Conservation (phyloP, 106 monocot species). For the Agapanthus africanus region DNA sequence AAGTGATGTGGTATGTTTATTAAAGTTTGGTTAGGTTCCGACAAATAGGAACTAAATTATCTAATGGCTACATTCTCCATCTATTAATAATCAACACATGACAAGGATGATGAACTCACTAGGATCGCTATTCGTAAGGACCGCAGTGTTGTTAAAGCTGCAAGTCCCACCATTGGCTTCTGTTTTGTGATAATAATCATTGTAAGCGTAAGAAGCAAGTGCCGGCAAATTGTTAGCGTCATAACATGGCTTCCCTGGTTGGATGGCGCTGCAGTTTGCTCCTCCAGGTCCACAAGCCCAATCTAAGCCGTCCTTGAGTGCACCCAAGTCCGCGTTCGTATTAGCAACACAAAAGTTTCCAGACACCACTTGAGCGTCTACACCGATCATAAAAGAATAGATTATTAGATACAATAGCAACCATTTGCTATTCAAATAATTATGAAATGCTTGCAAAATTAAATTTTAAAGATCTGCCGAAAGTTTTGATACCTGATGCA, state of each 20-base stretch:
- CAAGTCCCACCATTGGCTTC: constrained; percentile 1
- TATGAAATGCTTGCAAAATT: neutral
- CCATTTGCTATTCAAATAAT: no score
- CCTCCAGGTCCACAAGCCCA: constrained; percentile 10
- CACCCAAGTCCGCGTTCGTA: neutral
- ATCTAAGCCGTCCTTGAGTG: neutral
- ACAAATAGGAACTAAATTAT: no score
- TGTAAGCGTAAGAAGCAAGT: constrained; percentile 7
- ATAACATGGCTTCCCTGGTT: constrained; percentile 5
- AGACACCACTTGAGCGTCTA: no score
- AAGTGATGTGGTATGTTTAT: no score
- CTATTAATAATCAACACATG: neutral
- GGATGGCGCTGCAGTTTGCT: constrained; percentile 6
- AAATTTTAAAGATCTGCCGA: neutral
- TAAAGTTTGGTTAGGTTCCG: no score
- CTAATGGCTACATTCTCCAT: neutral
- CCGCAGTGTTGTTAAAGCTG: neutral
- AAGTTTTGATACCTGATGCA: neutral
- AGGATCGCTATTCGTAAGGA: neutral
- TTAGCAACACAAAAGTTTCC: constrained; percentile 3
- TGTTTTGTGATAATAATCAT: constrained; percentile 3
- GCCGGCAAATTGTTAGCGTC: neutral
- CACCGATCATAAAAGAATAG: no score
- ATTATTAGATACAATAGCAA: no score
- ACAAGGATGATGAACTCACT: neutral